phyloP scores from a whole-genome alignment of 2,329 filamentous ascomycete genomes.

The Thermomyces lanuginosus region DNA sequence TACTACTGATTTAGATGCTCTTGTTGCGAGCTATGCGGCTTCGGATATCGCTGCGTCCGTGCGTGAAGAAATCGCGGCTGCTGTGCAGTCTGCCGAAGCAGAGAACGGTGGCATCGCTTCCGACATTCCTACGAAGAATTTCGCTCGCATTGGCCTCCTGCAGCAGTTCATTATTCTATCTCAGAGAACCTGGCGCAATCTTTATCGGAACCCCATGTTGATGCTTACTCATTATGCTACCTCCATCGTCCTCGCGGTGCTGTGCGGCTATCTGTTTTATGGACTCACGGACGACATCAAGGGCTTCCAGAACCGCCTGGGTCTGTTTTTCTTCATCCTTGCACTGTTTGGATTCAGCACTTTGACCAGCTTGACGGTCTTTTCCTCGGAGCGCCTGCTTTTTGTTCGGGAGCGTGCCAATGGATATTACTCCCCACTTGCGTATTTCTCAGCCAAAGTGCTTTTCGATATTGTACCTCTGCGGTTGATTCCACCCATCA shows the following conservation, averaged over 20 bases:
- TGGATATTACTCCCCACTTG: conserved; percentile 85
- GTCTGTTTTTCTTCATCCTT: conserved; percentile 93
- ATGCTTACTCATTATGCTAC: conserved; percentile 99
- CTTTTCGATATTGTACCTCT: conserved; percentile 93
- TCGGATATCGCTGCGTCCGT: conserved; percentile 64
- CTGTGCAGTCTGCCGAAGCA: conserved; percentile 46
- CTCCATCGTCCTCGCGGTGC: conserved; percentile 80
- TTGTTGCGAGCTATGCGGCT: conserved; percentile 58
- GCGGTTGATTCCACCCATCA: conserved; percentile 81
- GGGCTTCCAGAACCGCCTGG: conserved; percentile 92
- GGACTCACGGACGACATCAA: conserved; percentile 89
- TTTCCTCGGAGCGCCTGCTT: conserved; percentile 73
- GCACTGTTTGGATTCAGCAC: conserved; percentile 95
- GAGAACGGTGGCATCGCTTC: conserved; percentile 51
- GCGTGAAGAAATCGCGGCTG: conserved; percentile 60
- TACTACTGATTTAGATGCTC: conserved; percentile 63
- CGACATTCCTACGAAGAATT: conserved; percentile 47
- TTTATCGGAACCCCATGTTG: conserved; percentile 92
- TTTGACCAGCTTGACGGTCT: conserved; percentile 81
- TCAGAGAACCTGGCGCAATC: conserved; percentile 82
- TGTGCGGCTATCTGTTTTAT: conserved; percentile 92
- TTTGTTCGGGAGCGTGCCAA: conserved; percentile 92
- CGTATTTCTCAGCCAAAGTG: conserved; percentile 92
- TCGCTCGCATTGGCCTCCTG: conserved; percentile 60
- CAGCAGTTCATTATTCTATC: conserved; percentile 84